phyloP scores from a whole-genome alignment of 1,284 basidiomycete genomes.

The Ustilago shanxiensis region DNA sequence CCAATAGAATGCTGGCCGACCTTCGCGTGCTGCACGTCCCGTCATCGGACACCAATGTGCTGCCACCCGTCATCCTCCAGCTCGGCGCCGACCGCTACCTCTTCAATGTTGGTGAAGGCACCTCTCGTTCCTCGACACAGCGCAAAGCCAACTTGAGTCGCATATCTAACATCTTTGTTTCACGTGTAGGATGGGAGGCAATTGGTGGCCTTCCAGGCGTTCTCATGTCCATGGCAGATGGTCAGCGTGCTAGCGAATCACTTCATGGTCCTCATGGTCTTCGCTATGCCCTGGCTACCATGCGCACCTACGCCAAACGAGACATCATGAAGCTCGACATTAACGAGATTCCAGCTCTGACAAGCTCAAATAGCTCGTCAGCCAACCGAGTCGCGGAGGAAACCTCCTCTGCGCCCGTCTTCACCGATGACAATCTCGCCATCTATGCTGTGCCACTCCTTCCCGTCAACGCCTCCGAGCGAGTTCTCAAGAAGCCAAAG shows the following conservation, averaged over 20 bases:
- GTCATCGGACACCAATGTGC: conserved; percentile 76
- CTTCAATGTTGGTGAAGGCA: conserved; percentile 87
- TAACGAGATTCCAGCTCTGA: conserved; percentile 29
- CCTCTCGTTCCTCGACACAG: conserved; percentile 80
- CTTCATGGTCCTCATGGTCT: conserved; percentile 81
- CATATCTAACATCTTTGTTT: conserved; percentile 80
- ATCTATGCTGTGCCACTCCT: conserved; percentile 77
- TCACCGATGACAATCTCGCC: conserved; percentile 77
- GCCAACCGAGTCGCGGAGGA: conserved; percentile 34
- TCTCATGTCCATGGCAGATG: conserved; percentile 85
- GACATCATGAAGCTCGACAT: conserved; percentile 51
- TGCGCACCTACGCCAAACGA: conserved; percentile 64
- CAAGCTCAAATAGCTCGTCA: conserved; percentile 16
- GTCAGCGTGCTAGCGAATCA: conserved; percentile 75
- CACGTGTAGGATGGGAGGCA: conserved; percentile 76
- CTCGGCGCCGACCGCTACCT: conserved; percentile 85
- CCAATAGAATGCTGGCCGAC: conserved; percentile 40
- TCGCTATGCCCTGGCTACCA: conserved; percentile 79
- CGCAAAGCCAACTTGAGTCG: conserved; percentile 77
- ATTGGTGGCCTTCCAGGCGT: conserved; percentile 74
- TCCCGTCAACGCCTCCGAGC: conserved; percentile 55
- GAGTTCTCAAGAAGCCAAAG: conserved; percentile 35
- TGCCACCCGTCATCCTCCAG: conserved; percentile 80
- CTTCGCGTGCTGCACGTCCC: conserved; percentile 63
- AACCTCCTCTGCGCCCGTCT: conserved; percentile 72